These are phyloP conservation scores for Colletotrichum lupini DNA, from an alignment of 2,329 filamentous ascomycete species.

Conservation along the genomic window DNA sequence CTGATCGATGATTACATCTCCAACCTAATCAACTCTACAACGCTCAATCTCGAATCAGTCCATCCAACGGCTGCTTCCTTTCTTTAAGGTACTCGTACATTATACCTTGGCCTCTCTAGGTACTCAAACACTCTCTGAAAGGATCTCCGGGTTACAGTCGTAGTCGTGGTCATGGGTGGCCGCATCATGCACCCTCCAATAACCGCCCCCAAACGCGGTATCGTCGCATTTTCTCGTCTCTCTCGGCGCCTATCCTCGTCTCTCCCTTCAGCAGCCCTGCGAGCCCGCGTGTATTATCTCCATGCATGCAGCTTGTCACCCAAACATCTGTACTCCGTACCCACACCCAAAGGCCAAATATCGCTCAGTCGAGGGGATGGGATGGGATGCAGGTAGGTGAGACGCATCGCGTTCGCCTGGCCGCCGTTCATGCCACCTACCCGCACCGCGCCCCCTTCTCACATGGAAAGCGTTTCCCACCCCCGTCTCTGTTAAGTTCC, in stretches of 20 bases:
- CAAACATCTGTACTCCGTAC: neutral
- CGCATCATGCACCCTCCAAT: neutral
- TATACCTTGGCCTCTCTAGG: too few relatives aligned
- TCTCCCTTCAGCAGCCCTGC: neutral
- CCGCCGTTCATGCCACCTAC: neutral
- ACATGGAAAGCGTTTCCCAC: neutral
- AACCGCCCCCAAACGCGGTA: conserved; percentile 11
- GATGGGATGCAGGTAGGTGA: neutral
- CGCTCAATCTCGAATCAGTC: neutral
- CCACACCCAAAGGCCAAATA: neutral
- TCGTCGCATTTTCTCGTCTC: conserved; percentile 5
- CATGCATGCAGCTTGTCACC: neutral
- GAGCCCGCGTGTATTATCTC: neutral
- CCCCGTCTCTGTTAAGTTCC: neutral
- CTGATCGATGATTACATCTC: neutral
- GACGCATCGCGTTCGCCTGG: neutral
- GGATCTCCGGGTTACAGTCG: neutral
- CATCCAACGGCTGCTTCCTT: neutral
- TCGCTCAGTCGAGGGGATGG: neutral
- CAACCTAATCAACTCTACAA: neutral
- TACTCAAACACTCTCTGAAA: neutral
- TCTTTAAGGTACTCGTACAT: neutral
- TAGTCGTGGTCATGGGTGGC: neutral
- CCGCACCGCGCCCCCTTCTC: neutral
- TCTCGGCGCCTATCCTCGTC: neutral